Percentiles rank a stretch among this genome's conserved stretches.
Evolutionary conservation across 2,329 filamentous ascomycete genomes (phyloP).

Genomic region (Didymella keratinophila): DNA sequence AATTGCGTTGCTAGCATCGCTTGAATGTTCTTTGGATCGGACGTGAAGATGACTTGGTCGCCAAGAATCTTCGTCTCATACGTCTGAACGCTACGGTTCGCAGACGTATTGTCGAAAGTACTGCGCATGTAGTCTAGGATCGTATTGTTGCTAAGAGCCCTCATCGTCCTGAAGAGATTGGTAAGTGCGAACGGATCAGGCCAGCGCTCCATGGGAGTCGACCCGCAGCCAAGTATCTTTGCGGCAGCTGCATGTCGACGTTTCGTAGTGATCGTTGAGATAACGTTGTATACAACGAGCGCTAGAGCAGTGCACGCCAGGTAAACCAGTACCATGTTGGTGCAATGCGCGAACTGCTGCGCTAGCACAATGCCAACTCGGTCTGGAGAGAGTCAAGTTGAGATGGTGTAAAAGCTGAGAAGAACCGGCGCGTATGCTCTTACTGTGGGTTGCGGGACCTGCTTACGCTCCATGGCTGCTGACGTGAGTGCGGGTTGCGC

Average conservation of each 20-base stretch:
- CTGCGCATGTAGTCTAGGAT: slow-evolving; percentile 6
- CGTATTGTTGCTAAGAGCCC: slow-evolving; percentile 4
- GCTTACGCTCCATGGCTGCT: slow-evolving; percentile 1
- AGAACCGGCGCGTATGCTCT: background rate
- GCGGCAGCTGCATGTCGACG: slow-evolving; percentile 7
- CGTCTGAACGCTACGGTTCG: background rate
- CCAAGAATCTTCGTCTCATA: slow-evolving; percentile 9
- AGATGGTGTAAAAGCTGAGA: background rate
- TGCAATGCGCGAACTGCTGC: background rate
- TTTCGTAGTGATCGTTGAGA: slow-evolving; percentile 3
- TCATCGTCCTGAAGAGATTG: slow-evolving; percentile 6
- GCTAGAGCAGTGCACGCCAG: background rate
- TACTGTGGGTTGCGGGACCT: background rate
- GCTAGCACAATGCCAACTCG: background rate
- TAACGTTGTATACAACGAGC: background rate
- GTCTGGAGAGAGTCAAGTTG: background rate
- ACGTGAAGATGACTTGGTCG: slow-evolving; percentile 34
- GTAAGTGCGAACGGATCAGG: slow-evolving; percentile 7
- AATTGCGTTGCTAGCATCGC: slow-evolving; percentile 52
- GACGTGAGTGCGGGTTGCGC: background rate
- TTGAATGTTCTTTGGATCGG: slow-evolving; percentile 56
- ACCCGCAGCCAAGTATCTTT: slow-evolving; percentile 3
- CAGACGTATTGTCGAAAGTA: slow-evolving; percentile 6
- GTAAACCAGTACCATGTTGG: background rate
- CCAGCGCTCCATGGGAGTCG: slow-evolving; percentile 4